Evolutionary conservation across 192 early-diverging fungal genomes (phyloP).

Genomic region (Linnemannia hyalina): DNA sequence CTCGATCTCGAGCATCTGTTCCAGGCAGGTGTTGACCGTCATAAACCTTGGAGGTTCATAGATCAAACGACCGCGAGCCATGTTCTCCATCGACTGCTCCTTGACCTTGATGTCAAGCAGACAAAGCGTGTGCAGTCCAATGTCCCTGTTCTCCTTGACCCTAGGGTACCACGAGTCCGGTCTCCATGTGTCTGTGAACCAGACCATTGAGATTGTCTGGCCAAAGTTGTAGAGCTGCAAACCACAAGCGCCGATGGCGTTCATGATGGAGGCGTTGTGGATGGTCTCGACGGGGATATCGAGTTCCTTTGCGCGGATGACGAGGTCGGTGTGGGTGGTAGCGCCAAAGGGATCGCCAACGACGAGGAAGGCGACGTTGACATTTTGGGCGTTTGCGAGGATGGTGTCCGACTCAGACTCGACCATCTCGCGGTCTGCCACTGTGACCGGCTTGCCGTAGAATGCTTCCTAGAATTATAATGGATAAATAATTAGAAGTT

Average conservation of each 20-base stretch:
- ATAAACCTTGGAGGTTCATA: slow-evolving; percentile 99
- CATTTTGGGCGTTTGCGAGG: slow-evolving; percentile 85
- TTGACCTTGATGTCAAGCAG: slow-evolving; percentile 98
- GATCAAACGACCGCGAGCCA: slow-evolving; percentile 91
- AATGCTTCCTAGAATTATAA: slow-evolving; percentile 77
- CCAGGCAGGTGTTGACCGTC: slow-evolving; percentile 93
- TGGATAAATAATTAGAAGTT: neutral
- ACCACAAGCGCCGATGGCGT: slow-evolving; percentile 95
- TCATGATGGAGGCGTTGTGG: slow-evolving; percentile 99
- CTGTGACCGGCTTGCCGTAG: slow-evolving; percentile 85
- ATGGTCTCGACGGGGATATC: slow-evolving; percentile 89
- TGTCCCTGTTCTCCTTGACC: slow-evolving; percentile 85
- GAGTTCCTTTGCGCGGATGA: slow-evolving; percentile 92
- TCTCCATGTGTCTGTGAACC: slow-evolving; percentile 96
- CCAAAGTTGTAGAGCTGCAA: slow-evolving; percentile 98
- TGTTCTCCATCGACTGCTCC: slow-evolving; percentile 96
- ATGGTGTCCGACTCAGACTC: slow-evolving; percentile 93
- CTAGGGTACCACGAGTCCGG: slow-evolving; percentile 98
- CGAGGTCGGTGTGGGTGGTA: slow-evolving; percentile 97
- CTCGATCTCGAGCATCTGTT: slow-evolving; percentile 95
- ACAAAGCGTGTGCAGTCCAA: slow-evolving; percentile 95
- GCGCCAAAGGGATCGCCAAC: slow-evolving; percentile 98
- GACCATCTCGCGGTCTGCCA: slow-evolving; percentile 99
- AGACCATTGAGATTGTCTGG: slow-evolving; percentile 98
- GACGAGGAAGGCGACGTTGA: slow-evolving; percentile 95